Conservation (phyloP, 2,329 filamentous ascomycete genomes). For the Chaetomium olivaceum region DNA sequence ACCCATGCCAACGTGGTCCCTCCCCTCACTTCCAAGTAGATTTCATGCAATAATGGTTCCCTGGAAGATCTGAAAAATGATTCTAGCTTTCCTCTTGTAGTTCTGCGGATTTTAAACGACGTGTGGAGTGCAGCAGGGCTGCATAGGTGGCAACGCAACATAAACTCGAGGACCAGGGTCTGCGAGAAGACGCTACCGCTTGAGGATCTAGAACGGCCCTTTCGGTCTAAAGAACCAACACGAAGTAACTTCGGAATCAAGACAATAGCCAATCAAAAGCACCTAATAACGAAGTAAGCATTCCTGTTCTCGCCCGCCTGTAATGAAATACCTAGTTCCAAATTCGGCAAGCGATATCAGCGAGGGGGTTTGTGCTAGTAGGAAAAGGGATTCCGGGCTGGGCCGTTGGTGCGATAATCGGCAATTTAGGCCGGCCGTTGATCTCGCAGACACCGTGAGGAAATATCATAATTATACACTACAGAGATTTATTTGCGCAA, state of each 20-base stretch:
- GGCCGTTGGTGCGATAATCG: too few relatives aligned
- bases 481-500: too few relatives aligned
- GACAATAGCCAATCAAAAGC: background rate
- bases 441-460: too few relatives aligned
- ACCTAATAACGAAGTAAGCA: background rate
- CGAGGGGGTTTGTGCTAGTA: too few relatives aligned
- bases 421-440: too few relatives aligned
- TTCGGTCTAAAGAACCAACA: background rate
- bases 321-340: background rate
- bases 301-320: background rate
- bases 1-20: too few relatives aligned
- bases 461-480: too few relatives aligned
- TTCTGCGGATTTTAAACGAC: background rate
- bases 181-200: background rate
- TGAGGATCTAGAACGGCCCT: background rate
- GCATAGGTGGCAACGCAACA: background rate
- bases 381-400: too few relatives aligned
- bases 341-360: background rate
- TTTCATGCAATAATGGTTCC: too few relatives aligned
- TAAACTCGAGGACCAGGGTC: background rate
- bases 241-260: background rate
- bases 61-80: background rate
- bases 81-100: background rate
- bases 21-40: too few relatives aligned
- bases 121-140: background rate